phyloP scores from a whole-genome alignment of 1,284 basidiomycete species.

The Meripilus lineatus region DNA sequence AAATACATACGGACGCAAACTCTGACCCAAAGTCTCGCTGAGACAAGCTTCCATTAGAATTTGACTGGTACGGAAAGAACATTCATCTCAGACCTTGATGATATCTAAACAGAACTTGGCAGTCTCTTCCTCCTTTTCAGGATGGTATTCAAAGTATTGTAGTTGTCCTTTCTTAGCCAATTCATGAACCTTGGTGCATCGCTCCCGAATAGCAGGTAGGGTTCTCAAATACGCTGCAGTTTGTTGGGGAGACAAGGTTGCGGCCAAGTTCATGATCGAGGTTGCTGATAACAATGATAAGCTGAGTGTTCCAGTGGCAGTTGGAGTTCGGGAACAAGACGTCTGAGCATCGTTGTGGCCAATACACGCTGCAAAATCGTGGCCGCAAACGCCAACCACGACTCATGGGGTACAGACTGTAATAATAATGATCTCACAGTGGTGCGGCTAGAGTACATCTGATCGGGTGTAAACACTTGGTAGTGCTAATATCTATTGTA shows the following conservation, averaged over 20 bases:
- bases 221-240: slow-evolving; percentile 78
- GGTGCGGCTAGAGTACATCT: no score
- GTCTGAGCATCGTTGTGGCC: no score
- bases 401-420: no score
- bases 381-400: no score
- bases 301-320: no score
- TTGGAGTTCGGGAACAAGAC: no score
- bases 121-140: slow-evolving; percentile 66
- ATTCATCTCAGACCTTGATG: slow-evolving; percentile 58
- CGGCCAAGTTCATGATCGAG: slow-evolving; percentile 8
- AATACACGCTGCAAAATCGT: no score
- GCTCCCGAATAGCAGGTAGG: slow-evolving; percentile 82
- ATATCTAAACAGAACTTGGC: slow-evolving; percentile 81
- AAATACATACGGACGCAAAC: slow-evolving; percentile 52
- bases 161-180: slow-evolving; percentile 72
- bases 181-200: slow-evolving; percentile 75
- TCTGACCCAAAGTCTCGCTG: slow-evolving; percentile 81
- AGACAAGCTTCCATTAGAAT: neutral
- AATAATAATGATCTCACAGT: no score
- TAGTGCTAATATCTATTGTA: no score
- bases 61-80: neutral
- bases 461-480: no score
- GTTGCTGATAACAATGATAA: no score
- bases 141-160: slow-evolving; percentile 84
- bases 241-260: slow-evolving; percentile 25